Evolutionary conservation across 495 filamentous ascomycete genomes (phyloP).

Genomic region (Xylaria castorea): DNA sequence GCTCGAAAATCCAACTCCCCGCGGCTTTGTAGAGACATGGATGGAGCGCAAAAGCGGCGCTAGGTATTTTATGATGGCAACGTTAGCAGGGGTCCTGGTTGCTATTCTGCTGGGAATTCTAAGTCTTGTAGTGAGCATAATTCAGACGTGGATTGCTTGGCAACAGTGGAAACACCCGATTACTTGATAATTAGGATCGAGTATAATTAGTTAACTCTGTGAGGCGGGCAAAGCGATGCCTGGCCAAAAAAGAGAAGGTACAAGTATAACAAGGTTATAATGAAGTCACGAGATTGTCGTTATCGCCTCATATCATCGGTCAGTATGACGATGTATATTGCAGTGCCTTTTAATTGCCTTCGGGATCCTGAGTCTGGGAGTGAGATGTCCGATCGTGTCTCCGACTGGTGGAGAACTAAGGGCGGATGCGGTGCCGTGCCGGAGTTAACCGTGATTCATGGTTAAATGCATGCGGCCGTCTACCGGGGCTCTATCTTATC

Average conservation of each 20-base stretch:
- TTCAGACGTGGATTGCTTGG: slow-evolving; percentile 44
- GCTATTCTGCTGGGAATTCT: slow-evolving; percentile 40
- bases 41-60: slow-evolving; percentile 48
- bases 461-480: no score
- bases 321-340: not conserved
- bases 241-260: no score
- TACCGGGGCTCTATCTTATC: slow-evolving; percentile 24
- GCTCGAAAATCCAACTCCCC: slow-evolving; percentile 47
- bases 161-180: slow-evolving; percentile 33
- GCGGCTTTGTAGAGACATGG: slow-evolving; percentile 45
- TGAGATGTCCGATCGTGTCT: not conserved
- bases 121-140: slow-evolving; percentile 35
- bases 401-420: no score
- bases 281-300: not conserved
- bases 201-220: no score
- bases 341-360: not conserved
- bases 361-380: no score
- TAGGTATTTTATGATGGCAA: slow-evolving; percentile 51
- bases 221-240: no score
- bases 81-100: slow-evolving; percentile 44
- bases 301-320: not conserved
- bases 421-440: no score
- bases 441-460: no score
- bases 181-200: not conserved
- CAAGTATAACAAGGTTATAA: no score